Base-by-base conservation (phyloP, 2,329 filamentous ascomycete genomes). In the Penicillium sp. region DNA sequence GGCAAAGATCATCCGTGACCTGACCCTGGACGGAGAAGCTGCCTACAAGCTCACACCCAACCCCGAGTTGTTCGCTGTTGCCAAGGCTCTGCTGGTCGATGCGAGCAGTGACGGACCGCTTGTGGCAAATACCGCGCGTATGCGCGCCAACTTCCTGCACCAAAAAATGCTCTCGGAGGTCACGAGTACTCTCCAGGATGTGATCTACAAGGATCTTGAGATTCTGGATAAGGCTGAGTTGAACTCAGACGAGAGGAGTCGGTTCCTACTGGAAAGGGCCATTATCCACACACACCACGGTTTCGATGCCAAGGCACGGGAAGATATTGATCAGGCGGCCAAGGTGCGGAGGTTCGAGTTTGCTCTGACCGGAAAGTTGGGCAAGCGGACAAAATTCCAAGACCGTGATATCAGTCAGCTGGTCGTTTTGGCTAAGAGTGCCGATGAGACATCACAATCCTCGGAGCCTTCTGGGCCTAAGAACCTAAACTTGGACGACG, bases 281-380 rank as follows among this genome's bases (percentile, higher is more conserved):
- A 88, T 90, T 34, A 85, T 94, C 46, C 86, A 93, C 70, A 91
- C 92, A 24, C 85, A 95, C 68, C 88, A 97, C 63, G 91, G 92
- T 0, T 82, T 89, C 40, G 90, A 96, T 66, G 82, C 82, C 40
- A 88, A 88, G 66, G 92, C 93, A 0, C 82, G 83, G 59, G 81
- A 85, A 46, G 87, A 89, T 59, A 76, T 99, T 5, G 81, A 86
- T 24, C 77, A 83, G 55, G 92, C 92, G 0, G 83, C 86, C 0
- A 75, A 77, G 43, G 75, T 84, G 35, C 87, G 86, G n/a, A 82
- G 84, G 0, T 90, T 99, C 56, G 80, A 85, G 18, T 97, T 95
- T 73, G 88, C 87, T 0, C 73, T 99, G 53, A 95, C 91, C 0
- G 94, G 94, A 37, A 85, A 90, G 22, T 75, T 99, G 62, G 94